phyloP scores from a whole-genome alignment of 2,329 filamentous ascomycete species.

The Arthrinium phaeospermum region DNA sequence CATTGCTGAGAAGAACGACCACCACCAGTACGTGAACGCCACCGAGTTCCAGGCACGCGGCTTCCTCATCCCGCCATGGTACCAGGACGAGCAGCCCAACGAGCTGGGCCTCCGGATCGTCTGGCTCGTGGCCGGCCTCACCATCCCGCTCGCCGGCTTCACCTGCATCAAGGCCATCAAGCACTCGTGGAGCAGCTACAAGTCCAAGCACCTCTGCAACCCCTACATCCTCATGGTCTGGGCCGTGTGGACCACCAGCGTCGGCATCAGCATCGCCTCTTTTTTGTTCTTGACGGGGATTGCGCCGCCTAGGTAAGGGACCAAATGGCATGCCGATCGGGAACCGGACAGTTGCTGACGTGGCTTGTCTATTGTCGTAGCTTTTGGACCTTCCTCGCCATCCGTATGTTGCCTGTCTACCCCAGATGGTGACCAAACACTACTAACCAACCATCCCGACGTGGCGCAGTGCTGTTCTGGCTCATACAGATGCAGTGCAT shows the following conservation, averaged over 20 bases:
- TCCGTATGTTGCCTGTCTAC: background rate
- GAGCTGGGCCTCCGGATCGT: background rate
- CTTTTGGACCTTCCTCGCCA: conserved; percentile 16
- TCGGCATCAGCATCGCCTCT: background rate
- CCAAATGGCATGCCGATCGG: background rate
- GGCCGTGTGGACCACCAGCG: conserved; percentile 9
- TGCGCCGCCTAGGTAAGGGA: background rate
- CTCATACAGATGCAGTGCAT: conserved; percentile 15
- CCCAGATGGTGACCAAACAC: background rate
- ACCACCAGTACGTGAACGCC: background rate
- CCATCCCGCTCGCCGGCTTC: conserved; percentile 6
- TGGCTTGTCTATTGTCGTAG: background rate
- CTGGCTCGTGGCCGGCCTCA: conserved; percentile 13
- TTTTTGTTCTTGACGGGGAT: background rate
- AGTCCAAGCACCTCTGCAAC: background rate
- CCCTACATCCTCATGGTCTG: conserved; percentile 10
- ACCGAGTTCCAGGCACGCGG: background rate
- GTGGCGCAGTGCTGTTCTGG: background rate
- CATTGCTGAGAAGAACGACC: background rate
- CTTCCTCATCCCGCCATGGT: conserved; percentile 11
- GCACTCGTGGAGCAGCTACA: conserved; percentile 6
- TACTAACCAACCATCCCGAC: background rate
- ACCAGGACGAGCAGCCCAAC: conserved; percentile 2
- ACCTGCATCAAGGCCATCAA: conserved; percentile 2
- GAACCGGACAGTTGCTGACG: background rate